These are phyloP conservation scores for Mucor sp. DNA, from an alignment of 371 early-diverging fungal species.

Conservation along the genomic window DNA sequence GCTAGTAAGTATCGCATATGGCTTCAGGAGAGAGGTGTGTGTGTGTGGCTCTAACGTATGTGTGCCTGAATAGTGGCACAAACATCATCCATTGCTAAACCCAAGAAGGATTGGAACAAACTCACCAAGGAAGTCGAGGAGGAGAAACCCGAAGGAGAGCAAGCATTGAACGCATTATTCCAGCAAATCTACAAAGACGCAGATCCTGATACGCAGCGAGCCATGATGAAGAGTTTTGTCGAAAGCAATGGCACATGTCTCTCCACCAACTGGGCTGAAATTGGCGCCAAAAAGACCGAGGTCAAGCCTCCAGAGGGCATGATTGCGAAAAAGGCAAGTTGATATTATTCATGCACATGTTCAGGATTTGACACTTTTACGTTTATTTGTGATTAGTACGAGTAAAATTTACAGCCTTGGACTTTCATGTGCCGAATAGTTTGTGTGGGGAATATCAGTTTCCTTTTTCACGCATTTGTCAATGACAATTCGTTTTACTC, in stretches of 20 bases:
- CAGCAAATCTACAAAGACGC: constrained; percentile 91
- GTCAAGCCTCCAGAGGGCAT: constrained; percentile 92
- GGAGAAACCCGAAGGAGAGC: constrained; percentile 86
- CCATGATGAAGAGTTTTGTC: constrained; percentile 98
- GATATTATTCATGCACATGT: neutral
- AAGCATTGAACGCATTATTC: constrained; percentile 87
- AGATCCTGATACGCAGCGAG: constrained; percentile 88
- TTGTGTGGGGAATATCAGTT: constrained; percentile 9
- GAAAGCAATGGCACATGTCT: constrained; percentile 96
- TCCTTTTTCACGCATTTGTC: constrained; percentile 3
- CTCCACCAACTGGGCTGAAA: constrained; percentile 97
- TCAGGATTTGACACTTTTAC: neutral
- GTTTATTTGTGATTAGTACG: constrained; percentile 7
- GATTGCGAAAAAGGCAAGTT: constrained; percentile 72
- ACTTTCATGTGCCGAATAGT: constrained; percentile 17
- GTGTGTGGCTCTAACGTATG: neutral
- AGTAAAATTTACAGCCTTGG: constrained; percentile 4
- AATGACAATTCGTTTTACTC: constrained; percentile 20
- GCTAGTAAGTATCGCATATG: constrained; percentile 29
- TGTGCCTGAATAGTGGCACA: constrained; percentile 19
- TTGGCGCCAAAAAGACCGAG: constrained; percentile 80
- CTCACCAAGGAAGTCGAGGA: constrained; percentile 67
- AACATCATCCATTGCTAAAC: constrained; percentile 37
- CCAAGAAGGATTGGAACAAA: constrained; percentile 81
- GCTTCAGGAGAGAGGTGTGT: neutral